Base-by-base conservation (phyloP, 768 basidiomycete species). In the Boletus reticuloceps region DNA sequence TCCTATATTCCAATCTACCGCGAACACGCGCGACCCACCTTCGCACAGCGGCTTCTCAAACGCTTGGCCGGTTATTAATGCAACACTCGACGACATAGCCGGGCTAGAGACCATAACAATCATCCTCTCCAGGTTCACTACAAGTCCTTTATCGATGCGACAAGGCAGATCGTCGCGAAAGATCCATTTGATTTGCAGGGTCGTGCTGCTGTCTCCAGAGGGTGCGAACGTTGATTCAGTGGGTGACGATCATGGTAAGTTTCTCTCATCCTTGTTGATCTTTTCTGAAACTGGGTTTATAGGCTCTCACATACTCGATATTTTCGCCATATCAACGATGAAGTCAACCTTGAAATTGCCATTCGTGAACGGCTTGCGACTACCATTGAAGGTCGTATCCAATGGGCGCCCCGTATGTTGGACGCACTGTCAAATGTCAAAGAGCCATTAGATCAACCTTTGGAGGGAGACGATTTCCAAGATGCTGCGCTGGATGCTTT, bases 1-100 rank as follows among this genome's bases (percentile, higher is more conserved):
- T 99, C 45, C 79, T 99, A 9, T 91, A 96, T 58, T 89, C 92
- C 1, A 81, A 88, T 17, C 83, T 98, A 5, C 92, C 92, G 0
- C 79, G 81, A 37, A 76, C 82, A 8, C 81, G 89, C 53, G 80
- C 88, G 17, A 85, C 64, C 36, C 79, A 85, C 40, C 79, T 97
- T 34, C 89, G 96, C 37, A 88, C 83, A 4, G 79, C 83, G 6
- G 91, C 96, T 5, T 82, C 94, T 2, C 87, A 94, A 58, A 91
- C 91, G 0, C 81, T 99, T 1, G 86, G 91, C 4, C 85, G 86
- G 54, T 76, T 98, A 3, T 77, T 94, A 58, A 86, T 85, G 0
- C 86, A 86, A 58, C 90, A 93, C 62, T 86, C 88, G 0, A 88
- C 89, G n/a, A 91, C 92, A 5, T 94, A 95, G n/a, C 16, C 17